Conservation (phyloP, 768 basidiomycete genomes). For the Agaricus blazei region DNA sequence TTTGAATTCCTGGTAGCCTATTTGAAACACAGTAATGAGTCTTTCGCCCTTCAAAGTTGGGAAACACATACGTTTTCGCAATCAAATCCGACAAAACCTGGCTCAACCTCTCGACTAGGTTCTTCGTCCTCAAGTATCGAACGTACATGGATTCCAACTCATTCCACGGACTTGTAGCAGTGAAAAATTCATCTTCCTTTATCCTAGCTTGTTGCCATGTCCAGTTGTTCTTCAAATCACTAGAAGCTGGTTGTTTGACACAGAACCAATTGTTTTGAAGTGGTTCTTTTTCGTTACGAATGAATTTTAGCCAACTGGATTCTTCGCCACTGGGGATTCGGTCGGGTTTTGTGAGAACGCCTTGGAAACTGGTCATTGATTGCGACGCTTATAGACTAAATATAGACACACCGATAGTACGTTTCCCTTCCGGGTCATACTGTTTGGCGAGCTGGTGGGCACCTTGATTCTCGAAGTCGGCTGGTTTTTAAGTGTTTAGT, state of each 20-base stretch:
- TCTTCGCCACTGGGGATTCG: conserved; percentile 56
- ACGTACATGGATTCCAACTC: conserved; percentile 45
- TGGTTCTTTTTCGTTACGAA: conserved; percentile 46
- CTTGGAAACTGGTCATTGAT: conserved; percentile 23
- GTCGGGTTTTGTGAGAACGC: conserved; percentile 73
- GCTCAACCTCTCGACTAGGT: conserved; percentile 55
- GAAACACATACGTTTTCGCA: conserved; percentile 42
- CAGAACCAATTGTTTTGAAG: conserved; percentile 58
- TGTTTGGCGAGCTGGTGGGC: conserved; percentile 61
- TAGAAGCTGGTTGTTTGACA: conserved; percentile 50
- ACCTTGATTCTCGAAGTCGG: conserved; percentile 78
- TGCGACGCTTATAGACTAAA: too few species aligned
- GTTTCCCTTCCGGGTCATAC: conserved; percentile 54
- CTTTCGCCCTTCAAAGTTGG: not conserved
- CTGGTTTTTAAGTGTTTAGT: conserved; percentile 27
- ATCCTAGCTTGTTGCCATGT: conserved; percentile 58
- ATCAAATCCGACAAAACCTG: conserved; percentile 59
- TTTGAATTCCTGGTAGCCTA: conserved; percentile 60
- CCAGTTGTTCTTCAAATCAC: conserved; percentile 42
- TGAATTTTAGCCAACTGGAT: conserved; percentile 48
- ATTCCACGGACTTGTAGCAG: conserved; percentile 46
- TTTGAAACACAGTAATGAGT: conserved; percentile 4
- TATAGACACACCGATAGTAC: conserved; percentile 59
- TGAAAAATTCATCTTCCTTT: conserved; percentile 55
- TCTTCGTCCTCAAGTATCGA: conserved; percentile 45